phyloP scores from a whole-genome alignment of 2,329 filamentous ascomycete genomes.

The Monilinia fructicola region DNA sequence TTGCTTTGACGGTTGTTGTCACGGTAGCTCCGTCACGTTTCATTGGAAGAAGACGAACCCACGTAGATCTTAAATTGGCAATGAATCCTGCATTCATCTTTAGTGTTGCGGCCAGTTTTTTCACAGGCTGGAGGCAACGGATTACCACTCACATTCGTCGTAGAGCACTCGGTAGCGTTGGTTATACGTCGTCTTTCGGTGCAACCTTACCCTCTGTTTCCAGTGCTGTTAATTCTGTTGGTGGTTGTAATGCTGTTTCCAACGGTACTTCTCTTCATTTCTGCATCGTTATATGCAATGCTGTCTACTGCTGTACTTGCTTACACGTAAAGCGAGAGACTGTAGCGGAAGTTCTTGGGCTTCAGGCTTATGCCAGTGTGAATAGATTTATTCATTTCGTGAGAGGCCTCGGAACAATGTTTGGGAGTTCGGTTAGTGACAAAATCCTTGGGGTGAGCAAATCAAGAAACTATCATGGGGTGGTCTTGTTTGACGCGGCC shows the following conservation, averaged over 20 bases:
- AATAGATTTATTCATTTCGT: constrained; percentile 50
- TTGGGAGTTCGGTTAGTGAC: constrained; percentile 48
- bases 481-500: constrained; percentile 43
- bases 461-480: constrained; percentile 42
- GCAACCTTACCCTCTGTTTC: constrained; percentile 48
- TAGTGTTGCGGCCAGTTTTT: constrained; percentile 44
- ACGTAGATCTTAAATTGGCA: constrained; percentile 44
- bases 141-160: constrained; percentile 50
- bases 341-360: constrained; percentile 50
- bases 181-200: constrained; percentile 44
- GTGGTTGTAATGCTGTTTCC: constrained; percentile 51
- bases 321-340: constrained; percentile 31
- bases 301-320: too few species aligned
- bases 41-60: constrained; percentile 41
- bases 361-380: constrained; percentile 49
- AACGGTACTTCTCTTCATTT: constrained; percentile 34
- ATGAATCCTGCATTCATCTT: constrained; percentile 45
- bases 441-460: constrained; percentile 43
- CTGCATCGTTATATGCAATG: background rate
- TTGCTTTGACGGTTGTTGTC: constrained; percentile 45
- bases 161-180: constrained; percentile 48
- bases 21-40: constrained; percentile 45
- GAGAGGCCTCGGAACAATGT: constrained; percentile 46
- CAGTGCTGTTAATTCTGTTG: constrained; percentile 49
- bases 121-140: constrained; percentile 48